phyloP scores from a whole-genome alignment of 164 flowering plant species.

The Stephania cephalantha region DNA sequence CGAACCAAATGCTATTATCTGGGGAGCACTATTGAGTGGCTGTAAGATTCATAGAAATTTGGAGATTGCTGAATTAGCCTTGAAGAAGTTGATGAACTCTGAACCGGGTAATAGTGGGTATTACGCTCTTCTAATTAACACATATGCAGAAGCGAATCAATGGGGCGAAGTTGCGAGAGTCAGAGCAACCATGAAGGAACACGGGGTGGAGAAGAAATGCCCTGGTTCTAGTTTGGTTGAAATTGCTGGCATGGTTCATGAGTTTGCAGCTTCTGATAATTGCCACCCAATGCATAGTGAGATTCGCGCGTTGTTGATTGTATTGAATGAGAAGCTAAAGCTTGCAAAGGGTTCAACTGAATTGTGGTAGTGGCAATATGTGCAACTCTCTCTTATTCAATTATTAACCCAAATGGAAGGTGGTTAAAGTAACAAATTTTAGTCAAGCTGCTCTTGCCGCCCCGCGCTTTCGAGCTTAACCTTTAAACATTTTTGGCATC shows the following conservation, averaged over 20 bases:
- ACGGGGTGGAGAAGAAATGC: slow-evolving; percentile 46
- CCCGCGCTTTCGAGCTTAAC: too few relatives aligned
- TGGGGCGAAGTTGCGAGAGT: slow-evolving; percentile 62
- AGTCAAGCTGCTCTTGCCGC: too few relatives aligned
- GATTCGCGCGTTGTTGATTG: slow-evolving; percentile 14
- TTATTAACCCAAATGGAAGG: too few relatives aligned
- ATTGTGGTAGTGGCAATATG: background rate
- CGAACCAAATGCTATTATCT: slow-evolving; percentile 58
- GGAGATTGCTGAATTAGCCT: slow-evolving; percentile 57
- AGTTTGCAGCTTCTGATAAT: slow-evolving; percentile 55
- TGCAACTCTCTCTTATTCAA: too few relatives aligned
- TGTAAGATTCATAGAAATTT: slow-evolving; percentile 62
- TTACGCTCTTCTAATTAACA: slow-evolving; percentile 18
- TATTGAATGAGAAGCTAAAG: background rate
- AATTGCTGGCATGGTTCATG: slow-evolving; percentile 42
- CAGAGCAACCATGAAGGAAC: slow-evolving; percentile 43
- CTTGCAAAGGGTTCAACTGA: background rate
- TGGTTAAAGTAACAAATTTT: too few relatives aligned
- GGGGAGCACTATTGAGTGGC: slow-evolving; percentile 75
- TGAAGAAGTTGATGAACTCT: slow-evolving; percentile 34
- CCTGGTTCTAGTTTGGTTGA: slow-evolving; percentile 85
- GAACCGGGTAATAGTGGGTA: slow-evolving; percentile 71
- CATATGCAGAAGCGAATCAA: slow-evolving; percentile 52
- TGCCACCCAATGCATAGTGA: slow-evolving; percentile 36
- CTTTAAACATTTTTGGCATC: too few relatives aligned